These are phyloP conservation scores for Penicillium sp. DNA, from an alignment of 2,329 filamentous ascomycete species.

Conservation along the genomic window DNA sequence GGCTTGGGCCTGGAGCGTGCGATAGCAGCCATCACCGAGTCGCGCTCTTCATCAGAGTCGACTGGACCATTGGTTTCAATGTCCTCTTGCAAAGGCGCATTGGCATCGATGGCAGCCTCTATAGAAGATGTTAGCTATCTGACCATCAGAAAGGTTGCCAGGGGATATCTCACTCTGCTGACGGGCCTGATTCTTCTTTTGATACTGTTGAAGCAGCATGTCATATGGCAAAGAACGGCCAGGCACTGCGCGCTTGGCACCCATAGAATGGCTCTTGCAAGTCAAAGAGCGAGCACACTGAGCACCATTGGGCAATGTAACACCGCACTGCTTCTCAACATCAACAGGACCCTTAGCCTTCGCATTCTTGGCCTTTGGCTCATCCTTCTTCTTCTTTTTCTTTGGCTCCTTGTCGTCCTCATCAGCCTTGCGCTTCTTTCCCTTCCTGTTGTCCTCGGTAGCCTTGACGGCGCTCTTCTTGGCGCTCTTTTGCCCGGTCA, in stretches of 20 bases:
- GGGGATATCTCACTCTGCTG: conserved; percentile 72
- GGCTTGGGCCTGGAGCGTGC: conserved; percentile 75
- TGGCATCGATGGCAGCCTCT: conserved; percentile 94
- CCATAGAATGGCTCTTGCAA: conserved; percentile 95
- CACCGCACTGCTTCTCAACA: conserved; percentile 90
- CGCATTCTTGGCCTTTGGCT: conserved; percentile 75
- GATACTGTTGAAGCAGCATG: conserved; percentile 82
- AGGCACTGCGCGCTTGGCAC: conserved; percentile 82
- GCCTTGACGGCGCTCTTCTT: conserved; percentile 56
- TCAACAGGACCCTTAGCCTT: conserved; percentile 92
- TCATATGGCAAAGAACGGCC: conserved; percentile 87
- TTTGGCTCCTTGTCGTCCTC: conserved; percentile 73
- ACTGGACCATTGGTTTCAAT: conserved; percentile 77
- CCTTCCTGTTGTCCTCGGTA: conserved; percentile 60
- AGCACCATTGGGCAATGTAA: conserved; percentile 77
- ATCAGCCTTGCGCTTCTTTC: conserved; percentile 77
- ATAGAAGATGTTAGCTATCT: conserved; percentile 25
- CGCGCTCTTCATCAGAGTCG: conserved; percentile 92
- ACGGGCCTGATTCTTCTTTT: conserved; percentile 98
- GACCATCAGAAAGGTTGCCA: neutral
- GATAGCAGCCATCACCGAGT: conserved; percentile 78
- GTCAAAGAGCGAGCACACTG: conserved; percentile 85
- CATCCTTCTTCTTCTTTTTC: conserved; percentile 93
- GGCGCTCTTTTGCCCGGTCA: conserved; percentile 61
- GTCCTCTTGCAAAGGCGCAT: conserved; percentile 83